Evolutionary conservation across 768 basidiomycete genomes (phyloP).

Genomic region (Termitomyces sp.): DNA sequence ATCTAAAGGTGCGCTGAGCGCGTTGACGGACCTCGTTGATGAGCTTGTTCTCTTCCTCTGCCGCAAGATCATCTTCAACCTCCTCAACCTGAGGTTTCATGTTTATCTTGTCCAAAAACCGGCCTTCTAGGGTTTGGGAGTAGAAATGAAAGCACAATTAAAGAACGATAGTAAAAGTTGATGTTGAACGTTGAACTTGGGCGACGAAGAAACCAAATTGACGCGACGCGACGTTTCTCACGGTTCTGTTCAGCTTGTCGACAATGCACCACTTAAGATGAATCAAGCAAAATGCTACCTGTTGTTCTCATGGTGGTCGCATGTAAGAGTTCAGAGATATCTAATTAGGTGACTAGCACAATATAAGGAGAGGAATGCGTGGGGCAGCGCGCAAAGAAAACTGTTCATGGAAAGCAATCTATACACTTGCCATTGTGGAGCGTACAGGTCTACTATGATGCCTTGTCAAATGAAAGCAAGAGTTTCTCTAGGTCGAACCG

Average conservation of each 20-base stretch:
- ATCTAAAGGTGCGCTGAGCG: slow-evolving; percentile 3
- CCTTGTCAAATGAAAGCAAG: slow-evolving; percentile 67
- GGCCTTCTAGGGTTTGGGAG: not conserved
- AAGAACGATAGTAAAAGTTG: not conserved
- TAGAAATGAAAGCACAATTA: not conserved
- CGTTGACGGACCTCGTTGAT: slow-evolving; percentile 68
- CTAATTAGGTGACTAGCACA: slow-evolving; percentile 13
- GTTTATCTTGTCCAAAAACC: not conserved
- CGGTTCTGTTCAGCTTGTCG: slow-evolving; percentile 17
- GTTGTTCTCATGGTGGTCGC: not conserved
- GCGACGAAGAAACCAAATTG: slow-evolving; percentile 11
- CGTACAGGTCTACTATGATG: slow-evolving; percentile 41
- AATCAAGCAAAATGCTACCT: slow-evolving; percentile 11
- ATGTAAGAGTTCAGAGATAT: slow-evolving; percentile 2
- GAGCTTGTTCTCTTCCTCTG: slow-evolving; percentile 83
- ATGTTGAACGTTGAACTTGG: not conserved
- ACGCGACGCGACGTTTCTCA: slow-evolving; percentile 40
- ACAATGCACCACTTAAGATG: not conserved
- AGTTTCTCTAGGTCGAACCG: slow-evolving; percentile 95
- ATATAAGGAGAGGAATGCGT: slow-evolving; percentile 7
- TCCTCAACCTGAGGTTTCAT: slow-evolving; percentile 59
- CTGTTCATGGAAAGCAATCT: slow-evolving; percentile 11
- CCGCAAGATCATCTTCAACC: slow-evolving; percentile 72
- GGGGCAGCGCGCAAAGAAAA: slow-evolving; percentile 1
- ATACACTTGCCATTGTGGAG: slow-evolving; percentile 11